phyloP scores from a whole-genome alignment of 345 rosid genomes.

The Aquilaria yunnanensis region DNA sequence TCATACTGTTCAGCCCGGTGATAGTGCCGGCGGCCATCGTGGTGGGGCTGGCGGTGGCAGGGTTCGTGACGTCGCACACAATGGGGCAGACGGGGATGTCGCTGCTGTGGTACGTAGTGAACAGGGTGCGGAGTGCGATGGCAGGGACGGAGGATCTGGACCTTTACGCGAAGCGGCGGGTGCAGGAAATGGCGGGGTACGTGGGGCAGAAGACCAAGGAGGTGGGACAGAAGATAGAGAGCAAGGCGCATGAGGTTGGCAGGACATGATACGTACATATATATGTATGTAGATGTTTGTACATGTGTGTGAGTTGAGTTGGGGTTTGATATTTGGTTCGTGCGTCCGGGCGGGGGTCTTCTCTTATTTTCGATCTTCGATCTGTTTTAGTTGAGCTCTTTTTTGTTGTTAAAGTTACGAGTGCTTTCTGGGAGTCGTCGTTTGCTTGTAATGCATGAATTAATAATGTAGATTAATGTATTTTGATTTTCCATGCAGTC shows the following conservation, averaged over 20 bases:
- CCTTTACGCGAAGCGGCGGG: constrained; percentile 32
- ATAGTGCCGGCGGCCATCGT: constrained; percentile 61
- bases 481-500: too few species aligned
- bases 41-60: constrained; percentile 49
- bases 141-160: constrained; percentile 39
- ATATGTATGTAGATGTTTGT: background rate
- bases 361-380: too few species aligned
- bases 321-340: too few species aligned
- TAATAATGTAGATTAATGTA: too few species aligned
- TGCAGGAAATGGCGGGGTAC: constrained; percentile 34
- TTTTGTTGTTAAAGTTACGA: too few species aligned
- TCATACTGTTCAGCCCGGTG: constrained; percentile 73
- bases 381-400: too few species aligned
- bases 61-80: constrained; percentile 58
- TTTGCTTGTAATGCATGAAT: too few species aligned
- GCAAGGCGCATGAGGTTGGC: constrained; percentile 38
- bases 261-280: background rate
- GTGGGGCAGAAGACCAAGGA: constrained; percentile 70
- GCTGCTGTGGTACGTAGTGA: constrained; percentile 49
- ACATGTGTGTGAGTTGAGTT: too few species aligned
- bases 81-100: constrained; percentile 70
- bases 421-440: too few species aligned
- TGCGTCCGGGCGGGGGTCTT: too few species aligned
- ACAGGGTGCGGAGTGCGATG: constrained; percentile 23
- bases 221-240: constrained; percentile 50